These are phyloP conservation scores for Microstegium vimineum DNA, from an alignment of 176 grass and related monocot species.

Conservation along the genomic window DNA sequence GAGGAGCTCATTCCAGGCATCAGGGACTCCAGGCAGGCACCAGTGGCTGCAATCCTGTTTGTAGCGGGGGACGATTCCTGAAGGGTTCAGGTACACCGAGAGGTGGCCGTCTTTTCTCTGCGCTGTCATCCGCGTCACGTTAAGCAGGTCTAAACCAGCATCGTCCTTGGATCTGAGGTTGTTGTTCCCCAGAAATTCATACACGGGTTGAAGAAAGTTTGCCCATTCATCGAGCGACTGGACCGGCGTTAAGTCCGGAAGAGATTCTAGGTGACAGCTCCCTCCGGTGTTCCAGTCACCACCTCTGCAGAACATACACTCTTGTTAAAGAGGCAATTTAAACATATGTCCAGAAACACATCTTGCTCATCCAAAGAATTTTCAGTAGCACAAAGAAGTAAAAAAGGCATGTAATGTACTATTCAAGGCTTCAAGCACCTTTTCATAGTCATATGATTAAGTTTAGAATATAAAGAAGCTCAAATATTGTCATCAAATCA, in stretches of 20 bases:
- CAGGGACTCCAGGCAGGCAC: conserved; percentile 91
- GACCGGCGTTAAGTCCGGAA: conserved; percentile 36
- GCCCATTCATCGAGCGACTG: conserved; percentile 48
- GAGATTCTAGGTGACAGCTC: conserved; percentile 63
- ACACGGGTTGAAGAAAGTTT: conserved; percentile 53
- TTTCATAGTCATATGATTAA: background rate
- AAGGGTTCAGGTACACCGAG: conserved; percentile 56
- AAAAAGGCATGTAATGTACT: background rate
- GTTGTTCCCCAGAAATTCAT: conserved; percentile 29
- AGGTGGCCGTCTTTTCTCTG: conserved; percentile 73
- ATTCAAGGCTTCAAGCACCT: background rate
- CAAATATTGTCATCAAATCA: background rate
- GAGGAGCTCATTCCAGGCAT: conserved; percentile 85
- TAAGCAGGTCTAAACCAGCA: conserved; percentile 45
- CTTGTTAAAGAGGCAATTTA: background rate
- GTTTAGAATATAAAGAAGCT: background rate
- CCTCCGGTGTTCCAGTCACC: conserved; percentile 74
- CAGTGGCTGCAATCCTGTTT: conserved; percentile 94
- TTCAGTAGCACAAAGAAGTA: background rate
- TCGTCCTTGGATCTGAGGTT: conserved; percentile 26
- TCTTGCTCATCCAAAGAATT: background rate
- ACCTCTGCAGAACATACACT: conserved; percentile 32
- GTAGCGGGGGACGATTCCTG: conserved; percentile 43
- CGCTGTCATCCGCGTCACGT: conserved; percentile 77
- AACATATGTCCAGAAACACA: background rate